phyloP scores from a whole-genome alignment of 2,329 filamentous ascomycete genomes.

The Phialemoniopsis sp. region DNA sequence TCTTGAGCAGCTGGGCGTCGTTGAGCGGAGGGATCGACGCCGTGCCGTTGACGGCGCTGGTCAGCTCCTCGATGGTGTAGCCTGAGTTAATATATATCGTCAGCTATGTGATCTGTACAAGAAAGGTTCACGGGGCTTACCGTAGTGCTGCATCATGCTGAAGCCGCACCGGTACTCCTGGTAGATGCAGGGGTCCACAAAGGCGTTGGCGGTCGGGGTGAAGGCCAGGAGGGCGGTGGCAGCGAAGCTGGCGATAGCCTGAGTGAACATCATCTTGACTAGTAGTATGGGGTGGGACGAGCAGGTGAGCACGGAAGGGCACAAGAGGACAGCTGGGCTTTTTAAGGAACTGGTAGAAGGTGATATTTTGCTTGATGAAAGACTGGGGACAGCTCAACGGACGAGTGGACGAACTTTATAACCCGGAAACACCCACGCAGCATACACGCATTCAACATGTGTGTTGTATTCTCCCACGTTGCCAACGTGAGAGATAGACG shows the following conservation, averaged over 20 bases:
- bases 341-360: no score
- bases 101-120: no score
- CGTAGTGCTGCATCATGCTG: conserved; percentile 1
- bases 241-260: conserved; percentile 1
- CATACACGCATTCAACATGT: no score
- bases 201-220: not conserved
- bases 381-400: no score
- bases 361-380: no score
- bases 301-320: not conserved
- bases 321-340: not conserved
- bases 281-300: no score
- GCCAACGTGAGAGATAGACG: no score
- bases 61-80: conserved; percentile 9
- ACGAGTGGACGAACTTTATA: no score
- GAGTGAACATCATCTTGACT: conserved; percentile 2
- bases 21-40: conserved; percentile 5
- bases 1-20: conserved; percentile 7
- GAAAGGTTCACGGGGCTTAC: not conserved
- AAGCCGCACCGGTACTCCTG: conserved; percentile 10
- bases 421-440: no score
- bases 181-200: conserved; percentile 4
- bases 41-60: conserved; percentile 7
- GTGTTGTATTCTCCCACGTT: no score
- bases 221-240: conserved; percentile 1
- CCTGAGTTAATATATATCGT: conserved; percentile 3